A percentile compares a stretch with the other conserved stretches of the same genome.
Conservation (phyloP, 2,329 filamentous ascomycete genomes). For the Neoscytalidium dimidiatum region DNA sequence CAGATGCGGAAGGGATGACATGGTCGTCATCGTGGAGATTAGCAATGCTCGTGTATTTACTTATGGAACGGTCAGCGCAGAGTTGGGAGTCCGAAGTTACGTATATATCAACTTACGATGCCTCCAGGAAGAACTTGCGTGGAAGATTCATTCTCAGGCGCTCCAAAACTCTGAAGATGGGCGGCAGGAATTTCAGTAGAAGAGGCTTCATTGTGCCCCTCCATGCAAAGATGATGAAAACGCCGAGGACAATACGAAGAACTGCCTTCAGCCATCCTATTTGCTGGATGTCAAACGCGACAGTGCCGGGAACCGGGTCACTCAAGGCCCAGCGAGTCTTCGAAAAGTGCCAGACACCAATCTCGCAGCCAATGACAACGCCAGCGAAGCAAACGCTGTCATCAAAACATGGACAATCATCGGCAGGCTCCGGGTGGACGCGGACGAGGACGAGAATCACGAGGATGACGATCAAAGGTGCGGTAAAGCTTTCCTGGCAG, state of each 20-base stretch:
- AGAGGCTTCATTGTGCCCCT: constrained; percentile 85
- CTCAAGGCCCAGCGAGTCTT: constrained; percentile 57
- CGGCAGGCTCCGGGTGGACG: constrained; percentile 91
- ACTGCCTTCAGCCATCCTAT: constrained; percentile 67
- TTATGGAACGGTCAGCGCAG: constrained; percentile 22
- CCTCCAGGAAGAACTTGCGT: constrained; percentile 85
- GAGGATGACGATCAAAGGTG: constrained; percentile 64
- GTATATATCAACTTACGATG: constrained; percentile 57
- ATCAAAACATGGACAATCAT: constrained; percentile 96
- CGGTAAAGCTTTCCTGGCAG: constrained; percentile 54
- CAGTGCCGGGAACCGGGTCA: constrained; percentile 58
- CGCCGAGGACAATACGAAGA: constrained; percentile 73
- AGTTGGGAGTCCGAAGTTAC: constrained; percentile 6
- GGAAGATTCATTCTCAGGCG: constrained; percentile 77
- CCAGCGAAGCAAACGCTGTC: constrained; percentile 93
- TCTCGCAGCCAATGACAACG: constrained; percentile 80
- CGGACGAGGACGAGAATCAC: constrained; percentile 76
- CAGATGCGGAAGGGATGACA: constrained; percentile 84
- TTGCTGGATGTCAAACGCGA: constrained; percentile 65
- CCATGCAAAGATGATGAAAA: constrained; percentile 85
- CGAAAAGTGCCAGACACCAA: constrained; percentile 81
- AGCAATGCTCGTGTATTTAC: constrained; percentile 83
- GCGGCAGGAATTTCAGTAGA: constrained; percentile 75
- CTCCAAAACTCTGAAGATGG: constrained; percentile 84
- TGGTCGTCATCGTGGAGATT: constrained; percentile 76